Conservation (phyloP, 306 rosid genomes). For the Prunus salicina region DNA sequence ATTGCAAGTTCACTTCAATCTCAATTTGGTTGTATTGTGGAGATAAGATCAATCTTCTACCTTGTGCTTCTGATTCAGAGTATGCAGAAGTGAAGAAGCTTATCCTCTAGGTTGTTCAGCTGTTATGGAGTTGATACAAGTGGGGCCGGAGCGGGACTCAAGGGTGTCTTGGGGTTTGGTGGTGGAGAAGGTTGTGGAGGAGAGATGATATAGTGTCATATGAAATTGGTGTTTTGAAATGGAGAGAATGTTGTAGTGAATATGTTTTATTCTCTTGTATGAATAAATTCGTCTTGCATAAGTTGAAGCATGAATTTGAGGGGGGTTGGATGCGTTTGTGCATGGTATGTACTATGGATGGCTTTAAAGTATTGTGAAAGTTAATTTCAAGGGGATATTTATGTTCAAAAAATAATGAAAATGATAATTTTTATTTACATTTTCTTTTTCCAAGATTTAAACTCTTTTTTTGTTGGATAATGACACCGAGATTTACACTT, state of each 20-base stretch:
- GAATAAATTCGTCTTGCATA: background rate
- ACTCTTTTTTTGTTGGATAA: too few species aligned
- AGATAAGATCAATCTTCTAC: conserved; percentile 57
- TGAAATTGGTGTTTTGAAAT: background rate
- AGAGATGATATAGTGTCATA: background rate
- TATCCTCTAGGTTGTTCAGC: conserved; percentile 48
- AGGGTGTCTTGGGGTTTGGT: background rate
- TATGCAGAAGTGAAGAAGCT: conserved; percentile 38
- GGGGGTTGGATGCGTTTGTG: too few species aligned
- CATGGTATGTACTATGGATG: too few species aligned
- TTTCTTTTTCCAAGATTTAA: too few species aligned
- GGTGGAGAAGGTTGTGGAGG: background rate
- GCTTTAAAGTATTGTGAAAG: too few species aligned
- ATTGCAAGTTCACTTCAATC: conserved; percentile 60
- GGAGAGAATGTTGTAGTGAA: background rate
- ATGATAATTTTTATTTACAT: too few species aligned
- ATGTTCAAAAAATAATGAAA: too few species aligned
- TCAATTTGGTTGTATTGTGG: conserved; percentile 59
- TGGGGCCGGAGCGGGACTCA: background rate
- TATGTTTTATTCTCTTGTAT: background rate
- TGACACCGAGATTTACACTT: too few species aligned
- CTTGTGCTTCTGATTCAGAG: conserved; percentile 37
- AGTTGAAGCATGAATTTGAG: background rate
- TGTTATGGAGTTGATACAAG: conserved; percentile 18
- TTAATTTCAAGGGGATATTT: too few species aligned